Base-by-base conservation (phyloP, 495 filamentous ascomycete genomes). In the Penicillium bialowiezense region DNA sequence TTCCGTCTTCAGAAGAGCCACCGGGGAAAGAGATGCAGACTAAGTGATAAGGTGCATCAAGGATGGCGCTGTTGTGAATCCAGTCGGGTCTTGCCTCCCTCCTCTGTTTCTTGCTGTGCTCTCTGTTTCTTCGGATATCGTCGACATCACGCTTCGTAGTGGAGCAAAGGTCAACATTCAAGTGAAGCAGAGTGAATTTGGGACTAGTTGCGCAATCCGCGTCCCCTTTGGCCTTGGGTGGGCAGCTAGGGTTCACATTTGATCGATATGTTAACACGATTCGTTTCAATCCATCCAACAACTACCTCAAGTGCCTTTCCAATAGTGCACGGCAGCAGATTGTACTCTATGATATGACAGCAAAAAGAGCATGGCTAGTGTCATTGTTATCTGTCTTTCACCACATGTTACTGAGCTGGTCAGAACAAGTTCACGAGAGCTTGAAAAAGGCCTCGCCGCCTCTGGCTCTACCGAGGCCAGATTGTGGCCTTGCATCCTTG, bases 391-490 rank as follows among this genome's bases (percentile, higher is more conserved):
- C 28, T 6, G 47, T 51, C 1, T 37, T 47, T 10, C 48, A 56
- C 36, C 48, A 56, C 21, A 56, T 52, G 53, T 12, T 56, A 20
- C n/a, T 51, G 23, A 42, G 21, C 3, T 56, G 51, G 21, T 42
- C 10, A 7, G 14, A 47, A 12, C 23, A 19, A 3, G 32, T 56
- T n/a, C 15, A 21, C 5, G 19, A 37, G 14, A 14, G 20, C 3
- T 38, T 28, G 3, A 12, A 24, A 12, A 19, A 10, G 6, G 9
- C 7, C 1, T 17, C n/a, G 3, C 15, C 33, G 7, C 48, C 48
- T 13, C 1, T 29, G 1, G 41, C 40, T 14, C 8, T 1, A 2
- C 14, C 23, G 5, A 14, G 17, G 7, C 8, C 13, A 18, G 19
- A n/a, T 7, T 1, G 19, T 17, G 3, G 17, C n/a, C 20, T 5